Percentiles rank a stretch among this genome's conserved stretches.
These are phyloP conservation scores for Lasiodiplodia sp. DNA, from an alignment of 2,329 filamentous ascomycete genomes.

Conservation along the genomic window DNA sequence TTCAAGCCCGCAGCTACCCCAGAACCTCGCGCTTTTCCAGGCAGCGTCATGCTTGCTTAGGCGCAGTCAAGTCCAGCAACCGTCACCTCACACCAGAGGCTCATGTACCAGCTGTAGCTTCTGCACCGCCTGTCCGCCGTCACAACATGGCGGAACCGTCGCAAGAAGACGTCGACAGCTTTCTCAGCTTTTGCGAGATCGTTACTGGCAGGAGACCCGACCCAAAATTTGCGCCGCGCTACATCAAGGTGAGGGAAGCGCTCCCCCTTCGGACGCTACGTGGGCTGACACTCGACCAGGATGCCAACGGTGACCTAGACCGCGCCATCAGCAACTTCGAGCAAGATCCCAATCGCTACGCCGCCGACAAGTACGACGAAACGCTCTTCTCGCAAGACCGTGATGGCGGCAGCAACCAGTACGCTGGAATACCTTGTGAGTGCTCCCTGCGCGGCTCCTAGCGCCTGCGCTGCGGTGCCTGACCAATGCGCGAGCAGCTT, in stretches of 20 bases:
- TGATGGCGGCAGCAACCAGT: constrained; percentile 28
- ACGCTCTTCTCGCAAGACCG: constrained; percentile 30
- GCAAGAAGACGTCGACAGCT: constrained; percentile 24
- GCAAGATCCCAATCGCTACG: constrained; percentile 27
- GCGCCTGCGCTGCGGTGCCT: constrained; percentile 15
- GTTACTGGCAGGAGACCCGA: constrained; percentile 5
- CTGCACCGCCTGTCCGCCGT: neutral
- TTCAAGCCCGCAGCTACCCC: neutral
- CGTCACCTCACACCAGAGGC: neutral
- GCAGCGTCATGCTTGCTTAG: constrained; percentile 11
- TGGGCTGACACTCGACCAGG: constrained; percentile 18
- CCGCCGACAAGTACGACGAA: constrained; percentile 29
- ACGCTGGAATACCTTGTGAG: constrained; percentile 28
- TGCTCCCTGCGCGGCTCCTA: neutral
- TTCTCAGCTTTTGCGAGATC: constrained; percentile 16
- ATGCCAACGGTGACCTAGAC: constrained; percentile 27
- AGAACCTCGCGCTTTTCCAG: neutral
- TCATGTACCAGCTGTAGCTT: constrained; percentile 3
- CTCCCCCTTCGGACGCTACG: neutral
- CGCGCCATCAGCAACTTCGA: constrained; percentile 27
- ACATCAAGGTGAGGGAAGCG: constrained; percentile 14
- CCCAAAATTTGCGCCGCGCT: constrained; percentile 18
- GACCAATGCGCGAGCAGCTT: constrained; percentile 28
- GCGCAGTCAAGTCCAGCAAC: neutral
- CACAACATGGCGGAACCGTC: constrained; percentile 26